phyloP scores from a whole-genome alignment of 2,329 filamentous ascomycete species.

The Xylaria hypoxylon region DNA sequence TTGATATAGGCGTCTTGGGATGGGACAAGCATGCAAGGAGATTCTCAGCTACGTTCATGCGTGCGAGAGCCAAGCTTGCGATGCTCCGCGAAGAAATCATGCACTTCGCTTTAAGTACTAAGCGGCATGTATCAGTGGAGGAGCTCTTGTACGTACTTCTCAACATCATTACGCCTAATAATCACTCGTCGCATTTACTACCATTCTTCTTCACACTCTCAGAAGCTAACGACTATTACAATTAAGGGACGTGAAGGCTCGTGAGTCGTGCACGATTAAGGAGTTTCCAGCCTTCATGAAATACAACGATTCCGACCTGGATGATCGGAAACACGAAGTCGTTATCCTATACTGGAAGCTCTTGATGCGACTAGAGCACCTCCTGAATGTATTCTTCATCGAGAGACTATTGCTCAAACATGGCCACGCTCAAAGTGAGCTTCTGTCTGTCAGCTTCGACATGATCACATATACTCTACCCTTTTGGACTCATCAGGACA shows the following conservation, averaged over 20 bases:
- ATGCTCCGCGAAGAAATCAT: constrained; percentile 69
- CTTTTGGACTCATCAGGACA: constrained; percentile 63
- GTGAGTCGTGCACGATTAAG: constrained; percentile 50
- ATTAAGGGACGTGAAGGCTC: constrained; percentile 53
- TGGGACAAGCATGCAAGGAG: constrained; percentile 53
- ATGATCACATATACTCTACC: constrained; percentile 55
- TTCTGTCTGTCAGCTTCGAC: constrained; percentile 60
- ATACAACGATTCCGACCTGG: constrained; percentile 54
- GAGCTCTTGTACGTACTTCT: constrained; percentile 49
- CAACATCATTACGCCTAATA: no score
- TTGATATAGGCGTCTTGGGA: constrained; percentile 51
- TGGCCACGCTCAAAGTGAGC: constrained; percentile 53
- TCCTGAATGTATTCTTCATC: constrained; percentile 70
- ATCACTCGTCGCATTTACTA: background rate
- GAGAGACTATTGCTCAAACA: constrained; percentile 66
- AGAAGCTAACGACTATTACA: constrained; percentile 6
- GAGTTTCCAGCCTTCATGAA: constrained; percentile 56
- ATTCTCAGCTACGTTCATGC: constrained; percentile 50
- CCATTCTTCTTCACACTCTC: background rate
- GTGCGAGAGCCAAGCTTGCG: constrained; percentile 55
- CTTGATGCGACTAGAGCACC: constrained; percentile 61
- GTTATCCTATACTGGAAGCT: constrained; percentile 57
- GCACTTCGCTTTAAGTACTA: constrained; percentile 63
- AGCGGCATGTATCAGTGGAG: constrained; percentile 53
- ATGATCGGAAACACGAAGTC: constrained; percentile 48